phyloP scores from a whole-genome alignment of 1,139 yeast species.

The Magnusiomyces clavatus region DNA sequence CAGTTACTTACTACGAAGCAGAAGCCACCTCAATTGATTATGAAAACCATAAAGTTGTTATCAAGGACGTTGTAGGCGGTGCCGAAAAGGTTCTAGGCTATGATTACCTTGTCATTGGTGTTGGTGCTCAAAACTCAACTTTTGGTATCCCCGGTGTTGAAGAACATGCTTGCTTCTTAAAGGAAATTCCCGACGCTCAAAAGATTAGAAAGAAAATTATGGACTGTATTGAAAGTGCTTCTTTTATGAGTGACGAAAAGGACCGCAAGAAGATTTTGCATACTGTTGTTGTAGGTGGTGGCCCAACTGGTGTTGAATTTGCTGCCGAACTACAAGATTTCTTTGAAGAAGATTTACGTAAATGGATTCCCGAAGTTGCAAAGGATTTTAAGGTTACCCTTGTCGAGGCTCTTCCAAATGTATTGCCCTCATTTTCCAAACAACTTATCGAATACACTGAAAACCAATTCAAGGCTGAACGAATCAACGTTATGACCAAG shows the following conservation, averaged over 20 bases:
- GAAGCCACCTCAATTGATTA: conserved; percentile 82
- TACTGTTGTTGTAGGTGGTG: conserved; percentile 90
- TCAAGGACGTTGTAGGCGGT: conserved; percentile 39
- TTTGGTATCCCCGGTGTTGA: conserved; percentile 92
- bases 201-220: conserved; percentile 67
- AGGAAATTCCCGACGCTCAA: conserved; percentile 79
- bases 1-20: conserved; percentile 83
- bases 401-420: conserved; percentile 88
- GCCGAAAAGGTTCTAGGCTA: conserved; percentile 35
- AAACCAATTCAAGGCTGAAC: conserved; percentile 69
- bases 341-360: conserved; percentile 79
- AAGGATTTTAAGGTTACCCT: conserved; percentile 74
- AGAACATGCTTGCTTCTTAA: conserved; percentile 76
- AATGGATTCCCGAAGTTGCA: conserved; percentile 84
- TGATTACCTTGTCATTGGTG: conserved; percentile 81
- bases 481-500: conserved; percentile 68
- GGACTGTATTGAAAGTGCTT: conserved; percentile 79
- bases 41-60: conserved; percentile 48
- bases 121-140: conserved; percentile 88
- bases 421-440: conserved; percentile 79
- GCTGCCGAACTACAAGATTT: conserved; percentile 95
- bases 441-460: conserved; percentile 80
- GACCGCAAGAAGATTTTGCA: conserved; percentile 76
- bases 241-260: conserved; percentile 63
- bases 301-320: conserved; percentile 95